Conservation (phyloP, 1,284 basidiomycete species). For the Puccinia coronata region DNA sequence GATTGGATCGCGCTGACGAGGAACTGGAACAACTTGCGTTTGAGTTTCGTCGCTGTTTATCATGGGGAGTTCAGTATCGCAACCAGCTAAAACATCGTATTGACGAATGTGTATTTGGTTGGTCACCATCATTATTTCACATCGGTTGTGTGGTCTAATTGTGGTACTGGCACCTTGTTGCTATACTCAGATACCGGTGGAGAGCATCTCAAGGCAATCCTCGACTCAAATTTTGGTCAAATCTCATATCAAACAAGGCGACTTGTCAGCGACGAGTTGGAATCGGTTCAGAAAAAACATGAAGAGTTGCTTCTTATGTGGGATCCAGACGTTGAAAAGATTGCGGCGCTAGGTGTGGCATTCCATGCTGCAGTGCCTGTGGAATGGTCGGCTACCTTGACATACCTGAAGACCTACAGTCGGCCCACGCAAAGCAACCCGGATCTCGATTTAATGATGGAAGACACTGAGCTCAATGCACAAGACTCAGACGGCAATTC, state of each 20-base stretch:
- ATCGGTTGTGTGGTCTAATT: too few species aligned
- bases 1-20: background rate
- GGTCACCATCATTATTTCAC: background rate
- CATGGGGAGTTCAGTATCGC: background rate
- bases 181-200: background rate
- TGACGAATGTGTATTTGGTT: constrained; percentile 10
- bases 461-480: background rate
- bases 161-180: too few species aligned
- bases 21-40: background rate
- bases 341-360: background rate
- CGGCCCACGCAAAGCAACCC: too few species aligned
- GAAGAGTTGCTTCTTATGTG: background rate
- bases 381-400: background rate
- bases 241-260: background rate
- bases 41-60: background rate
- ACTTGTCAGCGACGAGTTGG: background rate
- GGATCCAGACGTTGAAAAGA: background rate
- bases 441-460: background rate
- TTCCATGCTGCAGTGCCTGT: background rate
- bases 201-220: background rate
- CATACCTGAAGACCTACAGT: background rate
- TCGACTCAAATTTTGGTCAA: background rate
- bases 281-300: background rate
- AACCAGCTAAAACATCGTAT: background rate
- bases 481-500: background rate